A percentile compares a stretch with the other conserved stretches of the same genome.
These are phyloP conservation scores for Ophiostoma triangulosporum DNA, from an alignment of 2,329 filamentous ascomycete genomes.

Conservation along the genomic window DNA sequence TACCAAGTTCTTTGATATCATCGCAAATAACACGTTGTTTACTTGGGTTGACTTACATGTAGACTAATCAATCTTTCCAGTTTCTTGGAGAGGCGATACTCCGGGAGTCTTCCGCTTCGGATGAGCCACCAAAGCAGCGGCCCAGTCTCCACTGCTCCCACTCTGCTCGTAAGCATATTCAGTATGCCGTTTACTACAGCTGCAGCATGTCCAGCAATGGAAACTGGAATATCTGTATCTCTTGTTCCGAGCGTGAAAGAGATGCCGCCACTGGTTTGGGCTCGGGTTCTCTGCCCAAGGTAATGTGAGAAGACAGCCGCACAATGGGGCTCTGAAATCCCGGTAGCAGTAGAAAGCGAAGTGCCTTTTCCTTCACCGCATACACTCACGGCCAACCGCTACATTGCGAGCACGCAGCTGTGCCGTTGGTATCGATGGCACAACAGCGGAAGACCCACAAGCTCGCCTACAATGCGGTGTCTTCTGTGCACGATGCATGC, in stretches of 20 bases:
- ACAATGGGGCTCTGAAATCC: slow-evolving; percentile 18
- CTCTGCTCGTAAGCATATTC: slow-evolving; percentile 59
- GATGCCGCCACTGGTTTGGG: slow-evolving; percentile 79
- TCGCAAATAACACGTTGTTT: too few species aligned
- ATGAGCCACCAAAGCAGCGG: too few species aligned
- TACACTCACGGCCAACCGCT: slow-evolving; percentile 44
- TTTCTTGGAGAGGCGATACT: too few species aligned
- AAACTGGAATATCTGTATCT: slow-evolving; percentile 64
- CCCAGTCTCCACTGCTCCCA: slow-evolving; percentile 60
- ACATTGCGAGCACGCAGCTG: slow-evolving; percentile 32
- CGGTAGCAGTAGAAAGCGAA: slow-evolving; percentile 18
- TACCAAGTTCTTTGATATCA: too few species aligned
- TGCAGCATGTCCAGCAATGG: slow-evolving; percentile 59
- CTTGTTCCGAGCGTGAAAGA: slow-evolving; percentile 62
- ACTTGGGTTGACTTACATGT: too few species aligned
- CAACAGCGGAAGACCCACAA: slow-evolving; percentile 51
- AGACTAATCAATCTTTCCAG: too few species aligned
- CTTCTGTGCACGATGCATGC: slow-evolving; percentile 68
- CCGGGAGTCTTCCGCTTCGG: too few species aligned
- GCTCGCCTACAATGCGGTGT: slow-evolving; percentile 61
- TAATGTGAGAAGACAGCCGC: slow-evolving; percentile 42
- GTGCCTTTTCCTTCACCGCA: slow-evolving; percentile 33
- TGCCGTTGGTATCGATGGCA: not conserved
- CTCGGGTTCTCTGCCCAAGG: slow-evolving; percentile 62
- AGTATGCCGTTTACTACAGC: slow-evolving; percentile 77